Evolutionary conservation across 352 stramenopile species (phyloP).

Genomic region (Phytophthora cajani): DNA sequence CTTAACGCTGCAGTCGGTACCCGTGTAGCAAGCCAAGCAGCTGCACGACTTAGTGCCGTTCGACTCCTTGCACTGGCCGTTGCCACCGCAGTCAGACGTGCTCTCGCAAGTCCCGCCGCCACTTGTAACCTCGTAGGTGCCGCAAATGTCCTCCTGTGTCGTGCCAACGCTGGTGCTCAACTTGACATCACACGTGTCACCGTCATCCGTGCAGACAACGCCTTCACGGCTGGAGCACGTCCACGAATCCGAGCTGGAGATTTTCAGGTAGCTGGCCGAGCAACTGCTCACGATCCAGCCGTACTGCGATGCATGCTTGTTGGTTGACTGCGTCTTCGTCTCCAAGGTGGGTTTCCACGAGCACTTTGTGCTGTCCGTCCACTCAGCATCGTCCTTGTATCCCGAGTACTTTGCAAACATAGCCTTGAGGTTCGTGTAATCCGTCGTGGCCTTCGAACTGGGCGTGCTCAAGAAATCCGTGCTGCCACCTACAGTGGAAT

Average conservation of each 20-base stretch:
- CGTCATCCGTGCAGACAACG: constrained; percentile 68
- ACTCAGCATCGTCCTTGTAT: constrained; percentile 60
- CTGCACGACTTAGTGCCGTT: constrained; percentile 74
- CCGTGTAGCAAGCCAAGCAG: constrained; percentile 82
- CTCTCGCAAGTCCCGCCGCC: constrained; percentile 71
- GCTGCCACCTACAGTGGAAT: constrained; percentile 52
- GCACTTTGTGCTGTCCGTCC: constrained; percentile 68
- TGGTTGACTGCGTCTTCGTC: constrained; percentile 65
- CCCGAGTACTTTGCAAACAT: constrained; percentile 69
- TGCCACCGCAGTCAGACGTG: constrained; percentile 71
- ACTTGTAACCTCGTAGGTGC: constrained; percentile 63
- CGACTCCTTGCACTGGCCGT: constrained; percentile 74
- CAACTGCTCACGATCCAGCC: constrained; percentile 80
- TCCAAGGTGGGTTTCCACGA: constrained; percentile 62
- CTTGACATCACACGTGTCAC: constrained; percentile 71
- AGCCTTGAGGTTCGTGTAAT: constrained; percentile 82
- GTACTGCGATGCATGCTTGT: constrained; percentile 56
- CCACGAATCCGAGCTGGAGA: constrained; percentile 72
- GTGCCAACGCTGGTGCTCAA: constrained; percentile 59
- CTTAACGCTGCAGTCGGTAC: constrained; percentile 79
- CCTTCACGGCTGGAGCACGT: constrained; percentile 74
- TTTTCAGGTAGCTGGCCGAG: constrained; percentile 55
- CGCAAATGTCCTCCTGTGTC: constrained; percentile 82
- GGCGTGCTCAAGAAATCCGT: constrained; percentile 66
- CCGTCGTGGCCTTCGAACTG: constrained; percentile 60